Conservation (phyloP, 768 basidiomycete species). For the Pulveroboletus sp. region DNA sequence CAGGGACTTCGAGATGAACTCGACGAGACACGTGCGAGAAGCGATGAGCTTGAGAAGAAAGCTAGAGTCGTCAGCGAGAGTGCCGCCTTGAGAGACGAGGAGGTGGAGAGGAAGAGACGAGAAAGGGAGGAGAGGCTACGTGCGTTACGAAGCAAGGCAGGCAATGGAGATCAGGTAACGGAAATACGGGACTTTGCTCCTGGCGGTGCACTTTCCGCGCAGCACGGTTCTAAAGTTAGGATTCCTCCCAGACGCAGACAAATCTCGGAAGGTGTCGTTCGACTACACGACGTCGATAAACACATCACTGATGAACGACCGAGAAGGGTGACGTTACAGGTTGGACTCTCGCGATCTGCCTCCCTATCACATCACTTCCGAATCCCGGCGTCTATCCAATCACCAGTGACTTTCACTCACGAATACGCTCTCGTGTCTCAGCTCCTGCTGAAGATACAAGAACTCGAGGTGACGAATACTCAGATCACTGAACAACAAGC, state of each 20-base stretch:
- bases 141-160: slow-evolving; percentile 43
- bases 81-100: slow-evolving; percentile 26
- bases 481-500: slow-evolving; percentile 63
- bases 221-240: slow-evolving; percentile 15
- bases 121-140: slow-evolving; percentile 50
- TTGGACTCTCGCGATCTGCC: slow-evolving; percentile 22
- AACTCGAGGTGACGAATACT: slow-evolving; percentile 69
- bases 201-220: slow-evolving; percentile 37
- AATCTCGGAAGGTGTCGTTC: slow-evolving; percentile 24
- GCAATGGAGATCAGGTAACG: slow-evolving; percentile 27
- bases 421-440: slow-evolving; percentile 63
- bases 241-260: slow-evolving; percentile 25
- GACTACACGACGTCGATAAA: slow-evolving; percentile 7
- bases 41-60: slow-evolving; percentile 68
- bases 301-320: slow-evolving; percentile 10
- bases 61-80: slow-evolving; percentile 39
- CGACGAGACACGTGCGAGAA: slow-evolving; percentile 66
- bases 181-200: slow-evolving; percentile 61
- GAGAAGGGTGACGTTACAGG: slow-evolving; percentile 17
- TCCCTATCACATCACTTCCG: slow-evolving; percentile 22
- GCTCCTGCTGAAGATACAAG: slow-evolving; percentile 67
- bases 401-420: slow-evolving; percentile 17
- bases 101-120: slow-evolving; percentile 25
- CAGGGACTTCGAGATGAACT: slow-evolving; percentile 65
- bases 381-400: slow-evolving; percentile 5